Evolutionary conservation across 352 stramenopile species (phyloP), one percentile per base, ranked within the genome.

Genomic region (Thalassiosira livingstoniorum): DNA sequence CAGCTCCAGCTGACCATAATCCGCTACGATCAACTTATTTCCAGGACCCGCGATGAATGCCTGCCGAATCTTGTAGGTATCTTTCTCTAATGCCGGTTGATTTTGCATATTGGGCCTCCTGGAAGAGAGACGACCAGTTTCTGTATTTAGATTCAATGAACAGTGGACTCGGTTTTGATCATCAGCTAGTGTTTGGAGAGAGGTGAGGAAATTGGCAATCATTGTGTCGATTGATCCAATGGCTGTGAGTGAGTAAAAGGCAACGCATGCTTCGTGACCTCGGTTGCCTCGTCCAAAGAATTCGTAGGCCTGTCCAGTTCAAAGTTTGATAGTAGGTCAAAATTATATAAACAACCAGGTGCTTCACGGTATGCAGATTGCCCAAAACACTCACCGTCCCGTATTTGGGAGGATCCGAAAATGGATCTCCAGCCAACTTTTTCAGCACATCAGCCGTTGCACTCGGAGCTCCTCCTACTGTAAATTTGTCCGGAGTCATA

Each of bases 1-100:
- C n/a, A 99, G 85, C 82, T 99, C 98, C n/a, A 99, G 90, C 84
- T 99, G 98, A 27, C 98, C 98, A 86, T 99, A 99, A 95, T 99
- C 98, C 27, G 97, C 97, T 11, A 99, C 98, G 70, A 99, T 98
- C 18, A 99, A 92, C 34, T 95, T 97, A 77, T 99, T 99, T 1
- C 97, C 97, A 3, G 96, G 96, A 54, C 94, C 93, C 10, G 94
- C 87, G 69, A 94, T 82, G 77, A 99, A 99, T 13, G 97, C 97
- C 65, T 96, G 82, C 45, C 94, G 87, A 65, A 98, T 97, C 78
- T 96, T 95, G 82, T 97, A 97, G 31, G 91, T 94, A 75, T 97
- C 94, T 86, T 98, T 98, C 68, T 98, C 95, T 21, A 98, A 88
- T 29, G 95, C 95, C 5, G 96, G 96, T 84, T 99, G 98, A 85